Evolutionary conservation across 345 rosid species (phyloP), one percentile per base, ranked within the genome.

Genomic region (Melaleuca quinquenervia): DNA sequence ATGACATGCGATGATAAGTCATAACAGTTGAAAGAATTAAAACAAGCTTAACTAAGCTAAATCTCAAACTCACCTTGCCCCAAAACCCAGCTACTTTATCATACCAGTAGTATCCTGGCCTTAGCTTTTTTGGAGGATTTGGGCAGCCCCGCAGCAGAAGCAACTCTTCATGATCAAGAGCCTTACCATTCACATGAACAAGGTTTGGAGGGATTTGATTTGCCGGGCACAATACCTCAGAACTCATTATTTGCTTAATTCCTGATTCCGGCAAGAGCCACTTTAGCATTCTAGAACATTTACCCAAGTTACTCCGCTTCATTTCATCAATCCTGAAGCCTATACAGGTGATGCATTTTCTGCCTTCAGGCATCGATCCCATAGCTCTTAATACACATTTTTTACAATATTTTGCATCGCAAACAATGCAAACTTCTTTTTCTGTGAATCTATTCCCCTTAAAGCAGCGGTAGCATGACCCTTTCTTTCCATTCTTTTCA

Each of bases 281-380:
- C 92, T 89, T 94, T 22, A 97, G 92, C 94, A 95, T 80, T 84
- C 93, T 85, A 32, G 96, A 96, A 88, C 90, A 75, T 85, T 90
- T 94, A 18, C 98, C 99, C 6, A 96, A 86, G 83, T 85, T 91
- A 84, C 48, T 84, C 89, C 98, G 87, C 85, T 83, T 94, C 3
- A 92, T 83, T 90, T 97, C 98, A 75, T 91, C 85, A n/a, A 97
- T 92, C 87, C 92, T 89, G 44, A n/a, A 84, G 86, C 98, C 98
- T 84, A 94, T 93, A 90, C 99, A 97, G 83, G 87, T 41, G 64
- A 89, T 82, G 70, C 98, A 96, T 90, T 96, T 97, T 91, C 98
- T 93, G 84, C 98, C 99, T 89, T 97, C 98, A 27, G 96, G 98
- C 95, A 94, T 93, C 16, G 96, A 91, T 52, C 98, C 98, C 96